Evolutionary conservation across 139 green algal genomes (phyloP), one percentile per base, ranked within the genome.

Genomic region (Coelastrella sp.): DNA sequence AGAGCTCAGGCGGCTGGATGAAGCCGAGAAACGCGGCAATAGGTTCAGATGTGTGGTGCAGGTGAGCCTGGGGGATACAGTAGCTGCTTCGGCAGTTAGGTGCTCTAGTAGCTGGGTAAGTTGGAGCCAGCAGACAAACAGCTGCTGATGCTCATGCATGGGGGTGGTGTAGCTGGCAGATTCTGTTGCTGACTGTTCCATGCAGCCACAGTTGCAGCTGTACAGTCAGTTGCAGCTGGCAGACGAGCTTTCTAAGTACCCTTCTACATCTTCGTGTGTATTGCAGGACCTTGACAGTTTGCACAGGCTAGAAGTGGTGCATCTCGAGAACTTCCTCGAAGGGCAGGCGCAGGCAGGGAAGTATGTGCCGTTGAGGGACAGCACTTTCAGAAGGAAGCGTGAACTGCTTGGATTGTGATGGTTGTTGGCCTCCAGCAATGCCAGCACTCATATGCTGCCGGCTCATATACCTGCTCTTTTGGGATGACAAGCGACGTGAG

Each of bases 271-370:
- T 11, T 71, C 64, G 13, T 11, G 64, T 76, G 68, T 76, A 6
- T 32, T 76, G 68, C 80, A 87, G 80, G 91, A 93, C 80, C 77
- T 93, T 75, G 77, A 90, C 22, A 89, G 79, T 73, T 71, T 93
- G 76, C 91, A 93, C 19, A 81, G 86, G 17, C 73, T 91, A 80
- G 88, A 93, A 57, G 8, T 91, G 79, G 73, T 85, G 73, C 91
- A 93, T 16, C 71, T 93, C 54, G 58, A 93, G 22, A 60, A 91
- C 60, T 93, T 88, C 23, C 54, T 93, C 32, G 89, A 93, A 16
- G 71, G 84, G 3, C 86, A 92, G 74, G 91, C 61, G 7, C 60
- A 88, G 60, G 88, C 88, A 17, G 91, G 80, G 8, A 92, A 92
- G 80, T 89, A 85, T 22, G 54, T 86, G 76, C 90, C 82, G 66